Evolutionary conservation across 352 stramenopile genomes (phyloP), one percentile per base, ranked within the genome.

Genomic region (Globisporangium solare): DNA sequence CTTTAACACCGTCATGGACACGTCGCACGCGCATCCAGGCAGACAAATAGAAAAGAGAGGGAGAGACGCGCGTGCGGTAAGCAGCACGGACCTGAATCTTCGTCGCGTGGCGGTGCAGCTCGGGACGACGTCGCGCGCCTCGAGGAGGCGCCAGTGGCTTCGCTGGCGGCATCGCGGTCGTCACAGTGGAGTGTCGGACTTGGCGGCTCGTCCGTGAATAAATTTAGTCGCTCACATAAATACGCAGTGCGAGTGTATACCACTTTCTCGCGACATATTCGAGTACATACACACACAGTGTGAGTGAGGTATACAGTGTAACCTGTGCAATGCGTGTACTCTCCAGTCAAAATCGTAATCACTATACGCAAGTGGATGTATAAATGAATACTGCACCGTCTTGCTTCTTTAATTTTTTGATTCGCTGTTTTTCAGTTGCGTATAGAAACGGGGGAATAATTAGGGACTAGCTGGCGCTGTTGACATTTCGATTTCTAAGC

Each of bases 51-150:
- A 31, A 14, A 5, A 48, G 12, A 43, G 48, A 21, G 17, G 42
- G 17, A 41, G 22, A 43, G 18, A 41, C n/a, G 35, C 18, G 60
- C 41, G 14, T 39, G 18, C 7, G 32, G 48, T 20, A 4, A 40
- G 13, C 24, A 42, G 49, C 41, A 48, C 42, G 39, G 10, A 63
- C 65, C 61, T 72, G 65, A 32, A 72, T 70, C 42, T 20, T 24
- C 20, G 54, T 63, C 43, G 62, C 65, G 41, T 63, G 62, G 61
- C 64, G 60, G 32, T 66, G 54, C 43, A 49, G 35, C 61, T 43
- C 59, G 18, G 42, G 32, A 50, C 21, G 52, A 20, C 54, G 47
- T 48, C 42, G 45, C 7, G 22, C 40, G 22, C 22, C 13, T 24
- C 50, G 32, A 11, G 45, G 18, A 32, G 43, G 13, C n/a, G 17